Base-by-base conservation (phyloP, 164 flowering plant species). In the Liriodendron chinense region DNA sequence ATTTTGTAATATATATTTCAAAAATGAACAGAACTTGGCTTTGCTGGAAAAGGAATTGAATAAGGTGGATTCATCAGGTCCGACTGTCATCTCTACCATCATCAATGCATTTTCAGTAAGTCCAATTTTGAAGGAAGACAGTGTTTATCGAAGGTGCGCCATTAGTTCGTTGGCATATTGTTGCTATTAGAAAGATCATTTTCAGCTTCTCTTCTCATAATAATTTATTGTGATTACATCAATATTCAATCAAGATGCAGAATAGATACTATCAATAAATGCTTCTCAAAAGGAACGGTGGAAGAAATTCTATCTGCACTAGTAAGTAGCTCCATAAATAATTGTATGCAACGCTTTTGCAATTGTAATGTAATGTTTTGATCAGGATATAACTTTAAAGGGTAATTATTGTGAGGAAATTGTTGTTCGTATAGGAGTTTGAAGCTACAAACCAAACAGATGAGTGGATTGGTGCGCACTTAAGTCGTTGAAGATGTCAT, bases 401-500 rank as follows among this genome's bases (percentile, higher is more conserved):
- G 61, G n/a, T n/a, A n/a, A n/a, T n/a, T 62, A 14, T 3, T 20
- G 9, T 56, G 2, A 8, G 61, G 61, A 3, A 20, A 63, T 14
- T 21, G 12, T 23, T 65, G 6, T 23, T 25, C 24, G 7, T 65
- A 21, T 74, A 92, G 94, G 90, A 89, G 80, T 71, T 16, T 57
- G 90, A 87, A 76, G 80, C 79, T 74, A 73, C 69, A 10, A 72
- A 79, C 1, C 75, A 57, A 24, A 59, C 64, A 20, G 89, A 90
- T 81, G 88, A 82, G 24, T 91, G 90, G 93, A 77, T 88, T 61
- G 71, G 83, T 59, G 61, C 81, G 72, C 91, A 2, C 75, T 89
- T 76, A 74, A 82, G 70, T 77, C 87, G 22, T 24, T 92, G 83
- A 90, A 87, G 83, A 85, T 78, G 59, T 95, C 97, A 73, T 92